A percentile compares a stretch with the other conserved stretches of the same genome.
Evolutionary conservation across 345 rosid species (phyloP).

Genomic region (Heritiera fomes): DNA sequence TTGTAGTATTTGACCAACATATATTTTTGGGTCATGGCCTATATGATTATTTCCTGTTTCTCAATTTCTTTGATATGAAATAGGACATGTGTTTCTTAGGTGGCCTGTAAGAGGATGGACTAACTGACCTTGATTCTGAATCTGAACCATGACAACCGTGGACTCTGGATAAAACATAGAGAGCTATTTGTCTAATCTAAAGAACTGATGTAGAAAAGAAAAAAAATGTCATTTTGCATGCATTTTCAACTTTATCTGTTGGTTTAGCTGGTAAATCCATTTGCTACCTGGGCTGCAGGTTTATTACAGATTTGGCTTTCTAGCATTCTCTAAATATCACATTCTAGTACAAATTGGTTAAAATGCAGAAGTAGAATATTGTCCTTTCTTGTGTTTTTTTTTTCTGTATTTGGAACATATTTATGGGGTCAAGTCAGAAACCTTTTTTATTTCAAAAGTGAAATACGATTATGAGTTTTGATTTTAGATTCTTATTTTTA

Average conservation of each 20-base stretch:
- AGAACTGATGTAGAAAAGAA: neutral
- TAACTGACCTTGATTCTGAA: neutral
- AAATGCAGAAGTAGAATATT: neutral
- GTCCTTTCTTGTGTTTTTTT: neutral
- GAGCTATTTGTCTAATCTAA: neutral
- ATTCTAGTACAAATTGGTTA: neutral
- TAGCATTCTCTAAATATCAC: conserved; percentile 7
- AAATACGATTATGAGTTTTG: neutral
- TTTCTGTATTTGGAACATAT: neutral
- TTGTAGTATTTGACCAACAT: neutral
- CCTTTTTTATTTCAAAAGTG: neutral
- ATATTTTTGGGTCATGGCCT: neutral
- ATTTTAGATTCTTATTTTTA: neutral
- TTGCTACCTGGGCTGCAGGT: neutral
- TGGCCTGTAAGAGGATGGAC: neutral
- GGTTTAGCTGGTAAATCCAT: neutral
- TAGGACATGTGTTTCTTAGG: neutral
- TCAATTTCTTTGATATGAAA: neutral
- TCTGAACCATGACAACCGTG: neutral
- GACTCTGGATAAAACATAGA: neutral
- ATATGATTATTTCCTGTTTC: neutral
- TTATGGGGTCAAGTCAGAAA: neutral
- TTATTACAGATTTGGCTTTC: neutral
- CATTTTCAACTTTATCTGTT: neutral
- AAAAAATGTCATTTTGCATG: conserved; percentile 10